These are phyloP conservation scores for Fonsecaea nubica DNA, from an alignment of 2,329 filamentous ascomycete species.

Conservation along the genomic window DNA sequence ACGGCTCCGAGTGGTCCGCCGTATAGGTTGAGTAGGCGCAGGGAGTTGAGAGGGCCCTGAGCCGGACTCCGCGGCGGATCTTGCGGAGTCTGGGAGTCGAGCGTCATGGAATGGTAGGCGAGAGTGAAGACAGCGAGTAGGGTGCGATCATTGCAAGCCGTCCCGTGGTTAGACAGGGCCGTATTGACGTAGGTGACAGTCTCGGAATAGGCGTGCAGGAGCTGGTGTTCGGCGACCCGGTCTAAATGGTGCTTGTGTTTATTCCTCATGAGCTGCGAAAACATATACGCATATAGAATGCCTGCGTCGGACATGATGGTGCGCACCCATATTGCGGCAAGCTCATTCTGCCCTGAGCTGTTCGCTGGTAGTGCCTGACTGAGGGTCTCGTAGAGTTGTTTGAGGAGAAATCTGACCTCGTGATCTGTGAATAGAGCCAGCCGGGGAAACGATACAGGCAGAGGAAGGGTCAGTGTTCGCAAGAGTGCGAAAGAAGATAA, in stretches of 20 bases:
- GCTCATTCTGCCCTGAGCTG: not conserved
- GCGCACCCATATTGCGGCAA: constrained; percentile 10
- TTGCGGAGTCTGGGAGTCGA: not conserved
- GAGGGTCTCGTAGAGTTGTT: constrained; percentile 10
- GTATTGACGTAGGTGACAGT: constrained; percentile 8
- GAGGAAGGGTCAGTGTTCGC: not conserved
- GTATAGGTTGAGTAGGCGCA: constrained; percentile 24
- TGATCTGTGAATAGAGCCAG: not conserved
- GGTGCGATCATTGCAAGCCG: constrained; percentile 5
- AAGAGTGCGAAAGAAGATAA: not conserved
- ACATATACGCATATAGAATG: constrained; percentile 4
- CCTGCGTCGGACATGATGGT: constrained; percentile 14
- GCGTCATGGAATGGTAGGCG: constrained; percentile 10
- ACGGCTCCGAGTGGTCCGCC: constrained; percentile 18
- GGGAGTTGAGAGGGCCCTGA: constrained; percentile 16
- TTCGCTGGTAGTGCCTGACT: constrained; percentile 2
- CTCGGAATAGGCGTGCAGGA: constrained; percentile 7
- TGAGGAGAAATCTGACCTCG: constrained; percentile 3
- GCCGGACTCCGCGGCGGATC: not conserved
- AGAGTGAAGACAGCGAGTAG: constrained; percentile 12
- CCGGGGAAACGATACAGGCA: constrained; percentile 1
- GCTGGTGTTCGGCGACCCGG: constrained; percentile 5
- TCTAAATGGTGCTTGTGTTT: not conserved
- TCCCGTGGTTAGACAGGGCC: constrained; percentile 5
- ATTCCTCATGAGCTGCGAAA: constrained; percentile 15